These are phyloP conservation scores for Ustulina deusta DNA, from an alignment of 2,329 filamentous ascomycete species.

Conservation along the genomic window DNA sequence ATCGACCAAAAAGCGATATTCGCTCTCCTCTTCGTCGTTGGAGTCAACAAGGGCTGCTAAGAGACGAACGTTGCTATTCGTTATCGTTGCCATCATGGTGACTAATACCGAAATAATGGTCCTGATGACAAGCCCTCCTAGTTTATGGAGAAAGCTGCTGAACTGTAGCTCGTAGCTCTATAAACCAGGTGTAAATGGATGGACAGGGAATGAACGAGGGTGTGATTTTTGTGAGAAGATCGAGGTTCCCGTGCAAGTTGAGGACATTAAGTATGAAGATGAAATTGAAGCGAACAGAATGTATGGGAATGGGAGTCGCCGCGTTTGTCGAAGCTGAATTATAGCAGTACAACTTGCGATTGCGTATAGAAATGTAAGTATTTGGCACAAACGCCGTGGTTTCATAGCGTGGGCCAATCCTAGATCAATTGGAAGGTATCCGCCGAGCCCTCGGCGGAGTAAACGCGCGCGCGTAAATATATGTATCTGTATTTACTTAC, in stretches of 20 bases:
- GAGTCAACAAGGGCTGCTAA: constrained; percentile 11
- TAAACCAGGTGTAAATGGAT: constrained; percentile 11
- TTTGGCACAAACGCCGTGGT: constrained; percentile 3
- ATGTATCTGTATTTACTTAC: background rate
- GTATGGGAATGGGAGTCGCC: constrained; percentile 5
- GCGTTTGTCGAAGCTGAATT: background rate
- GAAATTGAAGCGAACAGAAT: background rate
- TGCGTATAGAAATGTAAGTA: background rate
- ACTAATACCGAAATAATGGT: constrained; percentile 19
- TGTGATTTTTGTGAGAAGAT: constrained; percentile 1
- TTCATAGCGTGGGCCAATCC: background rate
- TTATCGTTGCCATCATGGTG: constrained; percentile 11
- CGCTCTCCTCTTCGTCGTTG: constrained; percentile 29
- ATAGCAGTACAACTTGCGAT: constrained; percentile 9
- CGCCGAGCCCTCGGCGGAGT: background rate
- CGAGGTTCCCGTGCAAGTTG: constrained; percentile 12
- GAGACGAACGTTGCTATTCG: constrained; percentile 19
- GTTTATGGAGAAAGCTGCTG: constrained; percentile 21
- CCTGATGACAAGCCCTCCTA: constrained; percentile 14
- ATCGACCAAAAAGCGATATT: constrained; percentile 38
- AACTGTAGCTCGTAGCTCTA: constrained; percentile 22
- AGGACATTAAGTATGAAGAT: background rate
- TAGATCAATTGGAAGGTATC: constrained; percentile 16
- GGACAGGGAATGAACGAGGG: constrained; percentile 13
- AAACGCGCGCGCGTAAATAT: constrained; percentile 13